Evolutionary conservation across 1,284 basidiomycete genomes (phyloP).

Genomic region (Austroboletus novae-zelandiae): DNA sequence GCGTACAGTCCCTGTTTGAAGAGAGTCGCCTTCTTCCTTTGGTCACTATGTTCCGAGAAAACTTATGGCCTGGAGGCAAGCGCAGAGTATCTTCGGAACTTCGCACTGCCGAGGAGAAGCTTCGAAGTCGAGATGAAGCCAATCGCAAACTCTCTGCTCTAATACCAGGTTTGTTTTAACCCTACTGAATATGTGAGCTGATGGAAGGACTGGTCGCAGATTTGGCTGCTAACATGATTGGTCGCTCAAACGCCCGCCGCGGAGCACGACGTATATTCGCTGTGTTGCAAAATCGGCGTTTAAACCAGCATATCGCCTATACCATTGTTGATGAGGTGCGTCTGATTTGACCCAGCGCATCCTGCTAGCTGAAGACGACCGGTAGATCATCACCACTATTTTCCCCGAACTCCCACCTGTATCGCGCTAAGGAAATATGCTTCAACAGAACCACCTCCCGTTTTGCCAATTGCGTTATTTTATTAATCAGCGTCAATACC

Average conservation of each 20-base stretch:
- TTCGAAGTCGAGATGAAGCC: slow-evolving; percentile 78
- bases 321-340: slow-evolving; percentile 83
- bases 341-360: slow-evolving; percentile 1
- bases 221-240: slow-evolving; percentile 94
- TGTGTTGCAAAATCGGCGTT: slow-evolving; percentile 85
- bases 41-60: slow-evolving; percentile 66
- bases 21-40: slow-evolving; percentile 68
- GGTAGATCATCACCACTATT: slow-evolving; percentile 56
- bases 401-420: slow-evolving; percentile 45
- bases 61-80: slow-evolving; percentile 82
- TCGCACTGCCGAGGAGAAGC: slow-evolving; percentile 79
- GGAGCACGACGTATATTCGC: slow-evolving; percentile 91
- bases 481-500: slow-evolving; percentile 1
- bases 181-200: slow-evolving; percentile 3
- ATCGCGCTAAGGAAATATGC: slow-evolving; percentile 7
- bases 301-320: slow-evolving; percentile 92
- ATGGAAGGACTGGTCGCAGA: slow-evolving; percentile 47
- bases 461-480: not conserved
- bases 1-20: slow-evolving; percentile 59
- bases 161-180: slow-evolving; percentile 70
- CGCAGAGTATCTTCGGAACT: slow-evolving; percentile 58
- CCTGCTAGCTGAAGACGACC: slow-evolving; percentile 8
- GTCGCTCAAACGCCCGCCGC: slow-evolving; percentile 86
- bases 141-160: slow-evolving; percentile 85
- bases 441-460: slow-evolving; percentile 1